Conservation (phyloP, 179 eudicot genomes). For the Beta macrorhiza region DNA sequence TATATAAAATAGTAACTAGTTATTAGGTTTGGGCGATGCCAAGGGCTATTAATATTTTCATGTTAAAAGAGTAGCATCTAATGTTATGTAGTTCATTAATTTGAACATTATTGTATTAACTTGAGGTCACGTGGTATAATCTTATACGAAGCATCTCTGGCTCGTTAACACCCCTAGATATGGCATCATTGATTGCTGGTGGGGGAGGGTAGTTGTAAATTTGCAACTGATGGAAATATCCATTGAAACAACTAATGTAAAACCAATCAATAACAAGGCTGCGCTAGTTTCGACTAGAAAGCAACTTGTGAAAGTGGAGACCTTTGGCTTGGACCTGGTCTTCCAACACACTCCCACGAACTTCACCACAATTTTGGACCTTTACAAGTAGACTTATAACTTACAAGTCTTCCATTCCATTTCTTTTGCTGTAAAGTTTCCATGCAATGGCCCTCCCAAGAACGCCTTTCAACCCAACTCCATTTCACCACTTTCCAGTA, state of each 20-base stretch:
- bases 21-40: too few relatives aligned
- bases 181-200: background rate
- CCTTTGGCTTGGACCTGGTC: slow-evolving; percentile 1
- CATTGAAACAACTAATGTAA: background rate
- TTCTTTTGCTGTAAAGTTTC: background rate
- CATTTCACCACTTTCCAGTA: too few relatives aligned
- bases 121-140: too few relatives aligned
- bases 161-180: background rate
- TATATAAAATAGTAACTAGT: too few relatives aligned
- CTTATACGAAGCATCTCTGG: too few relatives aligned
- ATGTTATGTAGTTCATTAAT: too few relatives aligned
- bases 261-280: background rate
- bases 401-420: background rate
- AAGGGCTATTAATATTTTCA: too few relatives aligned
- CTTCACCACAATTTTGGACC: background rate
- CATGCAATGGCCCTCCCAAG: too few relatives aligned
- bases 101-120: too few relatives aligned
- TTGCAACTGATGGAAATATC: background rate
- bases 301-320: slow-evolving; percentile 1
- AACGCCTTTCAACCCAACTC: too few relatives aligned
- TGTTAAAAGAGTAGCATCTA: too few relatives aligned
- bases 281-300: background rate
- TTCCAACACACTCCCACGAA: background rate
- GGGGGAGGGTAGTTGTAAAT: background rate
- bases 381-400: background rate